These are phyloP conservation scores for Hawksworthiomyces lignivorus DNA, from an alignment of 2,329 filamentous ascomycete genomes.

Conservation along the genomic window DNA sequence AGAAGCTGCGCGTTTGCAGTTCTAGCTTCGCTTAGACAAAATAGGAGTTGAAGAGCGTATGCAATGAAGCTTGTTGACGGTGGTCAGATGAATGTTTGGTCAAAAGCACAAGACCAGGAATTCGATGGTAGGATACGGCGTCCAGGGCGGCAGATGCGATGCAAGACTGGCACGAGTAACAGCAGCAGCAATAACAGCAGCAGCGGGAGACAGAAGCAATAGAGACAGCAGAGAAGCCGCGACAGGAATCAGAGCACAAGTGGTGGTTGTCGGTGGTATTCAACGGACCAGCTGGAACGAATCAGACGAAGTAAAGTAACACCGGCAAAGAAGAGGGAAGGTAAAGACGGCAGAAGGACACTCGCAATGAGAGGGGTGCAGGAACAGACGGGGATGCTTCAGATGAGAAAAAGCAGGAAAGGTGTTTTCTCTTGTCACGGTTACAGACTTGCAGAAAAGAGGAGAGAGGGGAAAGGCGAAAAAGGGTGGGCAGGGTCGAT, in stretches of 20 bases:
- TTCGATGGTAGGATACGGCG: too few species aligned
- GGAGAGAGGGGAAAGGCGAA: neutral
- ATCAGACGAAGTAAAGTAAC: slow-evolving; percentile 5
- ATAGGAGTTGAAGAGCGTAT: too few species aligned
- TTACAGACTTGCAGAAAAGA: neutral
- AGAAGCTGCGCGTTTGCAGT: too few species aligned
- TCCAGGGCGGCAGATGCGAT: too few species aligned
- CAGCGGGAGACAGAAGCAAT: neutral
- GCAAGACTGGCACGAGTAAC: too few species aligned
- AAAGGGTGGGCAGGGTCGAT: neutral
- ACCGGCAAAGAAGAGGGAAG: slow-evolving; percentile 4
- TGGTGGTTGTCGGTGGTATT: too few species aligned
- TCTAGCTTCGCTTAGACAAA: too few species aligned
- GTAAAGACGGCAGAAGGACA: slow-evolving; percentile 5
- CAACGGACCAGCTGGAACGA: slow-evolving; percentile 3
- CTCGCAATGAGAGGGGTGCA: neutral
- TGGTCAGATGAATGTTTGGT: too few species aligned
- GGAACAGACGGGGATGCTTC: too few species aligned
- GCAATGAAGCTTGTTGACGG: too few species aligned
- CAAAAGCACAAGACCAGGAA: too few species aligned
- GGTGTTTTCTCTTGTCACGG: neutral
- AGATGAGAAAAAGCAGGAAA: too few species aligned
- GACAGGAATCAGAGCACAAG: neutral
- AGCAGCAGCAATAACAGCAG: neutral
- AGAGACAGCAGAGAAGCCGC: neutral